These are phyloP conservation scores for Monosporascus cannonballus DNA, from an alignment of 2,329 filamentous ascomycete species.

Conservation along the genomic window DNA sequence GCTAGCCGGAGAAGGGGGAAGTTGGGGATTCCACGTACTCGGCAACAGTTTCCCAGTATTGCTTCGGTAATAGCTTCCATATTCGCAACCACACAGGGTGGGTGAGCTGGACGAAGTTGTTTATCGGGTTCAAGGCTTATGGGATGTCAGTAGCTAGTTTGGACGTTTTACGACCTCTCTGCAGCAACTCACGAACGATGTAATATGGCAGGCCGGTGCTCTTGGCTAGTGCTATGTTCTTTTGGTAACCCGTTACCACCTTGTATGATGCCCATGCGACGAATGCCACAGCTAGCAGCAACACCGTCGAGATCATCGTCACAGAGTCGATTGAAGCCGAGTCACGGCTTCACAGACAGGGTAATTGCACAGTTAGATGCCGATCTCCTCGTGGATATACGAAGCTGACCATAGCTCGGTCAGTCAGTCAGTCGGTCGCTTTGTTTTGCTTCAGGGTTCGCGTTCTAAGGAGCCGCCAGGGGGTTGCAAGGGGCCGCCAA, in stretches of 20 bases:
- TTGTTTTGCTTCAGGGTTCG: too few species aligned
- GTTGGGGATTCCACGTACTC: conserved; percentile 41
- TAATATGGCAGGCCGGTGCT: conserved; percentile 46
- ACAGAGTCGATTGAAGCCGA: too few species aligned
- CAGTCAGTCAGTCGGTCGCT: too few species aligned
- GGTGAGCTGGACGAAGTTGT: conserved; percentile 49
- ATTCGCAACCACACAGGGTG: conserved; percentile 48
- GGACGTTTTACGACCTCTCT: not conserved
- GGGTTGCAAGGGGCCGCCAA: too few species aligned
- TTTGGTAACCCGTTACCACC: conserved; percentile 27
- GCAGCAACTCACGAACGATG: conserved; percentile 41
- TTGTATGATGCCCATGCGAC: conserved; percentile 28
- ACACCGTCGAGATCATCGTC: conserved; percentile 31
- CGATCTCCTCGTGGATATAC: too few species aligned
- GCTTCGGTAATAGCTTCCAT: conserved; percentile 47
- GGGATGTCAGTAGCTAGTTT: conserved; percentile 1
- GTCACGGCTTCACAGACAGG: too few species aligned
- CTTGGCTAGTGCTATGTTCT: conserved; percentile 44
- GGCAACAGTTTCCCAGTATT: conserved; percentile 53
- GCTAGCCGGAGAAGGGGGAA: not conserved
- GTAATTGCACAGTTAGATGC: too few species aligned
- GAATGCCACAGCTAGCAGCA: conserved; percentile 26
- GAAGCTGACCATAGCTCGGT: too few species aligned
- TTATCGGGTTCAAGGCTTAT: conserved; percentile 44
- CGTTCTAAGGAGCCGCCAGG: too few species aligned